These are phyloP conservation scores for Chloris gayana DNA, from an alignment of 176 grass and related monocot genomes.

Conservation along the genomic window DNA sequence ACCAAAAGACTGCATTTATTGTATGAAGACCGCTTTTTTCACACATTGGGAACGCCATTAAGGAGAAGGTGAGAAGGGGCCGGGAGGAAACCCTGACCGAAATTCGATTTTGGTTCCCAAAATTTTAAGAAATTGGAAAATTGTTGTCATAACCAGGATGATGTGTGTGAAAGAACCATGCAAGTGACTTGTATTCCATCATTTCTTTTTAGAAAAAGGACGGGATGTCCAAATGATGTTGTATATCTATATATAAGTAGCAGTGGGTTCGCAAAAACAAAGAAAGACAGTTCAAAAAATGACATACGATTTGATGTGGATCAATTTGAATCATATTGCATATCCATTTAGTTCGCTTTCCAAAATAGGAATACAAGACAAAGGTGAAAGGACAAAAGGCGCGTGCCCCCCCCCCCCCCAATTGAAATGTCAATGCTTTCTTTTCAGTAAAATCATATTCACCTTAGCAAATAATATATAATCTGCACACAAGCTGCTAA, in stretches of 20 bases:
- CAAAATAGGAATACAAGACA: not conserved
- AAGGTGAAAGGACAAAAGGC: not conserved
- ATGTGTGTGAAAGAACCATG: no score
- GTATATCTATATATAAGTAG: not conserved
- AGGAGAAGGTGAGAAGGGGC: no score
- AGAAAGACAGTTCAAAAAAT: not conserved
- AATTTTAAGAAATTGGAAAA: no score
- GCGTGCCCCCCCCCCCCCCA: no score
- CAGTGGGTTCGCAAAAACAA: not conserved
- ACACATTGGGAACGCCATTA: no score
- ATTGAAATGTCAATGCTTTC: not conserved
- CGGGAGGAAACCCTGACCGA: no score
- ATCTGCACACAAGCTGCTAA: not conserved
- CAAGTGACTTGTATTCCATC: not conserved
- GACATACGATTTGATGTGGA: not conserved
- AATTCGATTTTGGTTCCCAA: no score
- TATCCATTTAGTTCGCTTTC: not conserved
- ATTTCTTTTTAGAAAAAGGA: no score
- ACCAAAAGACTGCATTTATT: no score
- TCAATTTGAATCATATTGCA: not conserved
- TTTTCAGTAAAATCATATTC: not conserved
- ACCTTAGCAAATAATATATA: not conserved
- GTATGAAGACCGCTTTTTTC: no score
- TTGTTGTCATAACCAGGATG: no score
- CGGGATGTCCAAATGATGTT: not conserved